Percentiles rank a stretch among this genome's conserved stretches.
Conservation (phyloP, 306 rosid species). For the Medicago lupulina region DNA sequence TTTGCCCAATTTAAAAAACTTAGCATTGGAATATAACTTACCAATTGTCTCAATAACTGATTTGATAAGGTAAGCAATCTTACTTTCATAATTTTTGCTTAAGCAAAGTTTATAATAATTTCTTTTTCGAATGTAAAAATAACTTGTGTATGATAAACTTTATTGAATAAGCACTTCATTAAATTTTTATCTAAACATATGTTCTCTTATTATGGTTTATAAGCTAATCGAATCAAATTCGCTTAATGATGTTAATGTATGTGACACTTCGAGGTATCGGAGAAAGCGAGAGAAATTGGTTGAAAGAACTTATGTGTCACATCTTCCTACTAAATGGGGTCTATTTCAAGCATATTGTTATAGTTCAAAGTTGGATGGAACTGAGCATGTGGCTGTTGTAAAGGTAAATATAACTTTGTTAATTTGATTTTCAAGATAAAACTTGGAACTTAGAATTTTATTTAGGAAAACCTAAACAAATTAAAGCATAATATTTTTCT, state of each 20-base stretch:
- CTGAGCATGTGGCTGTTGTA: conserved; percentile 79
- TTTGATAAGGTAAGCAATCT: conserved; percentile 66
- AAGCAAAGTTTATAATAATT: too few species aligned
- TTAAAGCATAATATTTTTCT: neutral
- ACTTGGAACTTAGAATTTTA: neutral
- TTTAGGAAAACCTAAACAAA: neutral
- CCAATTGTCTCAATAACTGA: conserved; percentile 87
- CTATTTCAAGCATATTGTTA: conserved; percentile 78
- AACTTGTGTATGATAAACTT: too few species aligned
- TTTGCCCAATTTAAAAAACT: conserved; percentile 56
- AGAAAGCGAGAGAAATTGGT: conserved; percentile 86
- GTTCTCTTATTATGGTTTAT: neutral
- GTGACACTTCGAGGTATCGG: conserved; percentile 61
- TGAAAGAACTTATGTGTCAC: conserved; percentile 68
- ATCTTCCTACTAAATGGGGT: conserved; percentile 89
- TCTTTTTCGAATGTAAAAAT: too few species aligned
- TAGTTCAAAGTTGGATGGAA: conserved; percentile 72
- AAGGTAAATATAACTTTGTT: conserved; percentile 48
- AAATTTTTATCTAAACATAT: too few species aligned
- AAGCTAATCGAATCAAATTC: too few species aligned
- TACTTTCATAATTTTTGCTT: neutral
- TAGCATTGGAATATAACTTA: conserved; percentile 57
- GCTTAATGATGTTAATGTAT: too few species aligned
- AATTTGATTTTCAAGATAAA: neutral
- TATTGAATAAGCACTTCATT: too few species aligned